A percentile compares a stretch with the other conserved stretches of the same genome.
phyloP scores from a whole-genome alignment of 495 filamentous ascomycete genomes.

The Aspergillus haitiensis region DNA sequence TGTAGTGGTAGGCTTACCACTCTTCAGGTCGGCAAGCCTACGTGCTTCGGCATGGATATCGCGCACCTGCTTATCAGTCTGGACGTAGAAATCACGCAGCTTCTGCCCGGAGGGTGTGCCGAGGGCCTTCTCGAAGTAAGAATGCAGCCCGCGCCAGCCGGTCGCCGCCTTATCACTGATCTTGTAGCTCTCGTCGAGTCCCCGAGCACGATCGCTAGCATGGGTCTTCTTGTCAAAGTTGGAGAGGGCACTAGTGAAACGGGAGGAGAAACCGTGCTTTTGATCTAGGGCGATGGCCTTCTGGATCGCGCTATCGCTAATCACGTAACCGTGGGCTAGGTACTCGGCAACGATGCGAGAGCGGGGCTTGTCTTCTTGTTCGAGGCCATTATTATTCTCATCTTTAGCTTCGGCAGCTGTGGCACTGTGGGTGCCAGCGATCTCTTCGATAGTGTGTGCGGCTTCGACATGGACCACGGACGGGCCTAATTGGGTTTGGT shows the following conservation, averaged over 20 bases:
- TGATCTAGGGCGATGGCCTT: constrained; percentile 84
- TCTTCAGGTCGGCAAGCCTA: constrained; percentile 84
- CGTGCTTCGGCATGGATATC: constrained; percentile 91
- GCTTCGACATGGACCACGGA: constrained; percentile 75
- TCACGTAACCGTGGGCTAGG: constrained; percentile 85
- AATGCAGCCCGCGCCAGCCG: constrained; percentile 65
- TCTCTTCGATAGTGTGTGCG: constrained; percentile 61
- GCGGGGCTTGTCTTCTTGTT: constrained; percentile 93
- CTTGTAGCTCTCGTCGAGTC: constrained; percentile 72
- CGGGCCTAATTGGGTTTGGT: constrained; percentile 87
- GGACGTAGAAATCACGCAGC: constrained; percentile 80
- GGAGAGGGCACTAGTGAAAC: constrained; percentile 70
- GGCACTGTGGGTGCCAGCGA: constrained; percentile 54
- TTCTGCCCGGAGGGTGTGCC: constrained; percentile 82
- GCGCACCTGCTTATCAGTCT: constrained; percentile 77
- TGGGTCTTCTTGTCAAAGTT: constrained; percentile 81
- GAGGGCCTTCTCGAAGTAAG: constrained; percentile 91
- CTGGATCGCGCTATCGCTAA: constrained; percentile 83
- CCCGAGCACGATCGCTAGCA: constrained; percentile 73
- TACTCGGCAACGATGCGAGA: constrained; percentile 93
- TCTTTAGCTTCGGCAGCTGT: constrained; percentile 52
- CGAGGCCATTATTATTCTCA: constrained; percentile 61
- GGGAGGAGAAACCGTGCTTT: constrained; percentile 79
- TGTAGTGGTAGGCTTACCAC: constrained; percentile 58
- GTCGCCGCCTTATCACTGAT: constrained; percentile 63